Conservation (phyloP, 1,139 yeast genomes). For the Eremothecium sinecaudum region DNA sequence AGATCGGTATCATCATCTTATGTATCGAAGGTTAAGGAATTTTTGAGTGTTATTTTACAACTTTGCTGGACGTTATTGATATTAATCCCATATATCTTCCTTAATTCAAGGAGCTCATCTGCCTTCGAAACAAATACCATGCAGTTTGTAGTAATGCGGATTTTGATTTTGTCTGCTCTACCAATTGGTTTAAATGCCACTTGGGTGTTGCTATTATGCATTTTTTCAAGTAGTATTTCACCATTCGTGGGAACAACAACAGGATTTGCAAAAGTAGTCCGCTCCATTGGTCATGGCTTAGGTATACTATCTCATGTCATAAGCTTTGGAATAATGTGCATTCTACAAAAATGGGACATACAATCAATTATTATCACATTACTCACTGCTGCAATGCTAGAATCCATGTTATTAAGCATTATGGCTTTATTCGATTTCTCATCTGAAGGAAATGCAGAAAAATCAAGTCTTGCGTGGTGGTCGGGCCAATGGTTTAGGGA, state of each 20-base stretch:
- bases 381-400: slow-evolving; percentile 26
- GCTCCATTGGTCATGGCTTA: slow-evolving; percentile 38
- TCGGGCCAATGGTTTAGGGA: slow-evolving; percentile 54
- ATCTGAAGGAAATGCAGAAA: slow-evolving; percentile 26
- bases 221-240: slow-evolving; percentile 39
- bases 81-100: slow-evolving; percentile 53
- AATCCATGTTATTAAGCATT: slow-evolving; percentile 2
- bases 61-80: slow-evolving; percentile 49
- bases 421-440: slow-evolving; percentile 3
- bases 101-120: slow-evolving; percentile 45
- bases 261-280: slow-evolving; percentile 39
- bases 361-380: slow-evolving; percentile 35
- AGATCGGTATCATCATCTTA: neutral
- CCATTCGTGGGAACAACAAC: slow-evolving; percentile 37
- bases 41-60: slow-evolving; percentile 53
- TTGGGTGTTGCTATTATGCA: slow-evolving; percentile 34
- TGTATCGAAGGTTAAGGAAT: slow-evolving; percentile 31
- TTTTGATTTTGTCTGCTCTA: slow-evolving; percentile 14
- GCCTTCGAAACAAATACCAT: slow-evolving; percentile 28
- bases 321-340: slow-evolving; percentile 44
- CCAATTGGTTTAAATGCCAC: slow-evolving; percentile 42
- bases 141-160: slow-evolving; percentile 3
- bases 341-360: slow-evolving; percentile 45
- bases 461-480: slow-evolving; percentile 56
- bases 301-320: slow-evolving; percentile 38